Evolutionary conservation across 1,284 basidiomycete species (phyloP).

Genomic region (Leccinum pachyderme): DNA sequence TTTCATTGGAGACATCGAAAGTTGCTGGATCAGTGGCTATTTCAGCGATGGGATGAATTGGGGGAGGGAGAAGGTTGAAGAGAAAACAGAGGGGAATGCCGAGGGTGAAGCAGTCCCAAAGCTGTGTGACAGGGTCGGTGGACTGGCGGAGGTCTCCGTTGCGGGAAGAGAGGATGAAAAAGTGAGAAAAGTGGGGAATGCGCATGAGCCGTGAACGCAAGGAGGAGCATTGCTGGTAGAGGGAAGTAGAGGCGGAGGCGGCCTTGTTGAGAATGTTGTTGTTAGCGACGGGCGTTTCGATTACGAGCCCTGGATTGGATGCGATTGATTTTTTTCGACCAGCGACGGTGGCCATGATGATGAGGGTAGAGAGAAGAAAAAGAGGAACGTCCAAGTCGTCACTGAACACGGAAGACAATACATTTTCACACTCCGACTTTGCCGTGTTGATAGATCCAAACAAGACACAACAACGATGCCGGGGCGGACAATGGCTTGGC

Average conservation of each 20-base stretch:
- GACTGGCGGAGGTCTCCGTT: conserved; percentile 63
- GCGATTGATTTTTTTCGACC: conserved; percentile 82
- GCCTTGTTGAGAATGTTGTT: conserved; percentile 86
- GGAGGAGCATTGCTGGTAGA: conserved; percentile 85
- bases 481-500: no score
- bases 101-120: conserved; percentile 92
- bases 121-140: conserved; percentile 86
- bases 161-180: conserved; percentile 59
- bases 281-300: conserved; percentile 71
- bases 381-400: no score
- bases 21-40: conserved; percentile 67
- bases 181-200: conserved; percentile 67
- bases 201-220: conserved; percentile 72
- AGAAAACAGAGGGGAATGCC: conserved; percentile 94
- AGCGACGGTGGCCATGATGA: conserved; percentile 61
- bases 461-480: conserved; percentile 21
- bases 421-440: conserved; percentile 30
- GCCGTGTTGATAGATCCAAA: conserved; percentile 30
- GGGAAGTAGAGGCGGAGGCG: conserved; percentile 75
- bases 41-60: conserved; percentile 57
- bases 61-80: conserved; percentile 83
- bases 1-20: conserved; percentile 69
- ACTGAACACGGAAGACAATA: conserved; percentile 26
- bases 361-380: conserved; percentile 9
- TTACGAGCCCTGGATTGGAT: conserved; percentile 60